These are phyloP conservation scores for Hygrophorus russula DNA, from an alignment of 768 basidiomycete genomes.

Conservation along the genomic window DNA sequence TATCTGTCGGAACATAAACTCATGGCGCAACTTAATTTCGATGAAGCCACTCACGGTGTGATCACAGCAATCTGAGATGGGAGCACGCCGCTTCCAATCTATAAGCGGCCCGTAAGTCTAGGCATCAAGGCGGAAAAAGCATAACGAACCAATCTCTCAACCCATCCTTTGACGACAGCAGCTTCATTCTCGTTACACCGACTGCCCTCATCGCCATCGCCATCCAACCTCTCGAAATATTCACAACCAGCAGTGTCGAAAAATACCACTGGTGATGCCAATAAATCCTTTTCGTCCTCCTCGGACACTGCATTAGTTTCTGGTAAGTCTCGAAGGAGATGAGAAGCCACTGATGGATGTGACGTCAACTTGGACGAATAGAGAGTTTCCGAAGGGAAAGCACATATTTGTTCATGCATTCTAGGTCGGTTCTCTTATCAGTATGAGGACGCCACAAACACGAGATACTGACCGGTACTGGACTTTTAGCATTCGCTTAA, in stretches of 20 bases:
- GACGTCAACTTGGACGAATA: constrained; percentile 66
- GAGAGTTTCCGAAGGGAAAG: constrained; percentile 76
- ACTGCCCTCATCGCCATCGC: constrained; percentile 80
- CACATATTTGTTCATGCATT: constrained; percentile 81
- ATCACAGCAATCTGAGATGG: constrained; percentile 67
- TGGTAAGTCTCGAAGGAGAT: constrained; percentile 63
- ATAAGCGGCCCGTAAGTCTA: neutral
- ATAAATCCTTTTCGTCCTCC: constrained; percentile 60
- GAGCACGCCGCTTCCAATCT: constrained; percentile 12
- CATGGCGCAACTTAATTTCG: neutral
- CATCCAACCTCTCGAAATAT: constrained; percentile 77
- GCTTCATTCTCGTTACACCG: constrained; percentile 94
- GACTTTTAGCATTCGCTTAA: constrained; percentile 80
- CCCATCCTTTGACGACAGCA: constrained; percentile 73
- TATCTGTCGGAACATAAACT: constrained; percentile 37
- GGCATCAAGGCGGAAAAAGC: neutral
- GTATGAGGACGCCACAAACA: neutral
- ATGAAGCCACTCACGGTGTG: constrained; percentile 42
- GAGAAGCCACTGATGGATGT: constrained; percentile 56
- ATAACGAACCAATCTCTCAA: constrained; percentile 54
- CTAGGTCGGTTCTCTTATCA: constrained; percentile 23
- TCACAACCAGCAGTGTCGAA: constrained; percentile 93
- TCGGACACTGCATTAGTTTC: constrained; percentile 38
- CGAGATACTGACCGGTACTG: constrained; percentile 64
- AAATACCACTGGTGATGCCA: constrained; percentile 78